Evolutionary conservation across 2,329 filamentous ascomycete genomes (phyloP), one percentile per base, ranked within the genome.

Genomic region (Lasiodiplodia citricola): DNA sequence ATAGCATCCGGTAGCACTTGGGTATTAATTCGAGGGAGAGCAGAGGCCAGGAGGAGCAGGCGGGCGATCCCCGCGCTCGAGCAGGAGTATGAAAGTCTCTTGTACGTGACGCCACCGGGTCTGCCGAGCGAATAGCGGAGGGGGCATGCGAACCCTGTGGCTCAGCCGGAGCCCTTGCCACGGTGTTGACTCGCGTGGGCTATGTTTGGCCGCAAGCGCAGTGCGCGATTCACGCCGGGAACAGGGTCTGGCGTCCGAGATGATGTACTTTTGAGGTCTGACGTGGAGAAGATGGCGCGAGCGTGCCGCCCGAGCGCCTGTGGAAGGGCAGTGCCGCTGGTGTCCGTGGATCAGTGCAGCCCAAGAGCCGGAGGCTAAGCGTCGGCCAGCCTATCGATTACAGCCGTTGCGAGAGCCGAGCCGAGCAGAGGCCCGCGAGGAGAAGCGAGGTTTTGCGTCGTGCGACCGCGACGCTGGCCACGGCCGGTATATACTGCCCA

Each of bases 31-130:
- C 7, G 18, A 13, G 3, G 3, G 60, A 37, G 47, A 52, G 60
- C 60, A 64, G 37, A 52, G 60, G 47, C 60, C 60, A 64, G 60
- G 60, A 64, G 25, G 47, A 64, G 31, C 60, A 31, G 60, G 23
- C 60, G 60, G 60, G 60, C 60, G 60, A 64, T 64, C 60, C 60
- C 60, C 60, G 60, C 60, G 60, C 60, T 63, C 23, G 37, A n/a
- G 57, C 37, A 16, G 38, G 57, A 51, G 41, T 38, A 38, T 31
- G 60, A 52, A 63, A 64, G 38, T 67, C 65, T 67, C 65, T 67
- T 67, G 65, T 67, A 67, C 44, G 65, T 60, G 65, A 67, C 66
- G 66, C 66, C 66, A 68, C 66, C 66, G 66, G 66, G 50, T 47
- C 21, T 63, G 66, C 66, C 66, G 66, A 68, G 57, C 56, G 66